Evolutionary conservation across 1,284 basidiomycete species (phyloP).

Genomic region (Puccinia horiana): DNA sequence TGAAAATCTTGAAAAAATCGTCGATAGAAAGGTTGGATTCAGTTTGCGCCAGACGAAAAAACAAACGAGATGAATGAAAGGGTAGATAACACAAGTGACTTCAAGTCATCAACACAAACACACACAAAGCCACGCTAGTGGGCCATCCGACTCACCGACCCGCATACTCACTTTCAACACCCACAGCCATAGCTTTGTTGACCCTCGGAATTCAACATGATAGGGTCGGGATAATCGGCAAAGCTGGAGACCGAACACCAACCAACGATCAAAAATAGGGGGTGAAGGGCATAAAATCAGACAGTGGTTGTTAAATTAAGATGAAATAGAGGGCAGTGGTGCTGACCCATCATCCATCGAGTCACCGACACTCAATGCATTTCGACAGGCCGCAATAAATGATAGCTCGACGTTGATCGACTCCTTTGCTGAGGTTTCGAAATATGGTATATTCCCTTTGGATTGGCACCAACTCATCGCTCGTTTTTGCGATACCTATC

Average conservation of each 20-base stretch:
- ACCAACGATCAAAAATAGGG: neutral
- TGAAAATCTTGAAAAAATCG: no score
- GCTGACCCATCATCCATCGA: slow-evolving; percentile 80
- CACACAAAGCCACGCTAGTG: neutral
- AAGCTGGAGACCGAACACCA: slow-evolving; percentile 65
- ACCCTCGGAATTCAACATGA: slow-evolving; percentile 90
- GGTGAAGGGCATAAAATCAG: neutral
- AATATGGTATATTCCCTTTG: slow-evolving; percentile 99
- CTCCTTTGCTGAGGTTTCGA: slow-evolving; percentile 99
- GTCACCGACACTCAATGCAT: slow-evolving; percentile 92
- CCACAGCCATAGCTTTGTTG: slow-evolving; percentile 90
- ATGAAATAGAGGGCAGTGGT: slow-evolving; percentile 7
- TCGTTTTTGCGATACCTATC: slow-evolving; percentile 93
- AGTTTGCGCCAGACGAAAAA: no score
- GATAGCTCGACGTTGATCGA: slow-evolving; percentile 99
- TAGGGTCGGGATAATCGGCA: slow-evolving; percentile 98
- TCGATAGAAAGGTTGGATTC: no score
- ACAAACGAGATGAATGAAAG: no score
- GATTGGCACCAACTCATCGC: slow-evolving; percentile 99
- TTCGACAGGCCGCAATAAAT: slow-evolving; percentile 99
- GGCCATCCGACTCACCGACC: no score
- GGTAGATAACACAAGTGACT: no score
- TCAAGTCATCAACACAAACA: no score
- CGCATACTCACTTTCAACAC: slow-evolving; percentile 66
- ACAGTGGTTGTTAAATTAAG: neutral